A percentile compares a stretch with the other conserved stretches of the same genome.
These are phyloP conservation scores for Rhamnella rubrinervis DNA, from an alignment of 331 rosid species.

Conservation along the genomic window DNA sequence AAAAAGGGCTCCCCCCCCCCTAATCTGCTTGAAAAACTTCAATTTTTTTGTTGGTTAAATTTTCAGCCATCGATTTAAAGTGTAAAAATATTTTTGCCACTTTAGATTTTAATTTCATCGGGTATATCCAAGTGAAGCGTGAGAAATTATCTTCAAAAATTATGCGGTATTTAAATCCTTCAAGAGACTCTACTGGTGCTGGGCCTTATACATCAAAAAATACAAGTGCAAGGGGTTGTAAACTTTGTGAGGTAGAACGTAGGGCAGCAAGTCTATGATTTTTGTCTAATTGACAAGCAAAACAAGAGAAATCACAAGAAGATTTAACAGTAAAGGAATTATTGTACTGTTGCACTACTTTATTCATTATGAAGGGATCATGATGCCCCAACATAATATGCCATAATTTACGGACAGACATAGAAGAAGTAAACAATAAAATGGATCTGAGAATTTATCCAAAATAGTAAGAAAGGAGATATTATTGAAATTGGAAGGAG, in stretches of 20 bases:
- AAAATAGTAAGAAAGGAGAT: too few relatives aligned
- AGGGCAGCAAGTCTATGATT: not conserved
- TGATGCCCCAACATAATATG: too few relatives aligned
- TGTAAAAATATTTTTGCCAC: not conserved
- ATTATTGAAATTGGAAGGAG: too few relatives aligned
- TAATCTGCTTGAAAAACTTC: not conserved
- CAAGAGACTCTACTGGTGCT: not conserved
- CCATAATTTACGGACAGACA: too few relatives aligned
- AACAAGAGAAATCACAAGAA: not conserved
- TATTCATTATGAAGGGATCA: too few relatives aligned
- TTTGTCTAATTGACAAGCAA: not conserved
- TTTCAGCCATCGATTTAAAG: not conserved
- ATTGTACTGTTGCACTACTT: too few relatives aligned
- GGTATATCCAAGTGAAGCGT: not conserved
- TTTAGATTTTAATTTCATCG: not conserved
- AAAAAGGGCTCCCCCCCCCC: not conserved
- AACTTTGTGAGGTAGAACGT: not conserved
- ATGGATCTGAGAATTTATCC: too few relatives aligned
- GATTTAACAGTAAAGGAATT: not conserved
- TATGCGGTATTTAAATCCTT: not conserved
- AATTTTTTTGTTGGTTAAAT: not conserved
- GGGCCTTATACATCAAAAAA: not conserved
- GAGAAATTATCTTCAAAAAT: not conserved
- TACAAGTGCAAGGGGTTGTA: not conserved
- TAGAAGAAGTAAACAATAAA: too few relatives aligned